A percentile compares a stretch with the other conserved stretches of the same genome.
phyloP scores from a whole-genome alignment of 306 rosid species.

The Sophora flavescens region DNA sequence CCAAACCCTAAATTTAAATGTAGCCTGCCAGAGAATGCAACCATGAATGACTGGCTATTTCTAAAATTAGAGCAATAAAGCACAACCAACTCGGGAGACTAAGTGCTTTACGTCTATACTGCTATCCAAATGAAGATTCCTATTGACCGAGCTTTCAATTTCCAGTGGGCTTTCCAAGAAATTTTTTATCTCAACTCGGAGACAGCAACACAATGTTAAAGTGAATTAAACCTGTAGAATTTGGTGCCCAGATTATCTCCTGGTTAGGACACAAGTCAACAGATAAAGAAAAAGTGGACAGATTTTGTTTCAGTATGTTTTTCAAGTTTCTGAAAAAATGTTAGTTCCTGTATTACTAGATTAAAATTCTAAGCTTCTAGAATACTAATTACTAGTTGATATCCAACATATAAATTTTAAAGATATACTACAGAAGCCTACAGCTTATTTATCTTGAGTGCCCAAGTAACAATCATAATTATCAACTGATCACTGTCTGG shows the following conservation, averaged over 20 bases:
- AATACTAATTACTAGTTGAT: neutral
- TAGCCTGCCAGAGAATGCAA: neutral
- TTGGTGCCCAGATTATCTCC: neutral
- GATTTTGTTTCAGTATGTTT: neutral
- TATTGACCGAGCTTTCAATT: neutral
- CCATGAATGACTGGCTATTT: neutral
- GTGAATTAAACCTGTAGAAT: neutral
- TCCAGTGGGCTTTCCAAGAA: neutral
- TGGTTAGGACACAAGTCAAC: neutral
- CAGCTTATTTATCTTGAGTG: neutral
- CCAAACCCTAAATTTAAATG: neutral
- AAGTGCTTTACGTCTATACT: neutral
- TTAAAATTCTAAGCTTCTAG: neutral
- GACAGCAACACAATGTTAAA: neutral
- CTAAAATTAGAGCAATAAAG: neutral
- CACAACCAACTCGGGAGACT: neutral
- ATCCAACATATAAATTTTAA: neutral
- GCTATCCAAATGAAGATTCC: neutral
- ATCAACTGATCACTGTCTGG: neutral
- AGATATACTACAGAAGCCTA: constrained; percentile 1
- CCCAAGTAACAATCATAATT: neutral
- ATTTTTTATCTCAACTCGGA: neutral
- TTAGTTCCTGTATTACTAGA: neutral
- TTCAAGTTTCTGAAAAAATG: neutral
- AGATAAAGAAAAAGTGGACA: neutral